phyloP scores from a whole-genome alignment of 257 asterid genomes.

The Solanum microdontum region DNA sequence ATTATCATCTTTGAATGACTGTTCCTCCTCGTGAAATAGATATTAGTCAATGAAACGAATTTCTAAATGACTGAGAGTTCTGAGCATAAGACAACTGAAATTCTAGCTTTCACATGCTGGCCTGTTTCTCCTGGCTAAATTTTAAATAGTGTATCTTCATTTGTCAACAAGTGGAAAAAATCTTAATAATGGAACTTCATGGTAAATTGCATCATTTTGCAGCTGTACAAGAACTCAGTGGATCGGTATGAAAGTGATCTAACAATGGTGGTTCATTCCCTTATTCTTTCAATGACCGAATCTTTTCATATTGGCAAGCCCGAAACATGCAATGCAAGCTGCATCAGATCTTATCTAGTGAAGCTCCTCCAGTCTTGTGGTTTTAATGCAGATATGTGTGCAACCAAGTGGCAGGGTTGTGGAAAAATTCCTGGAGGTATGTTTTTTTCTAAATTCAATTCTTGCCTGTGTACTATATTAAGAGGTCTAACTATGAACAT shows the following conservation, averaged over 20 bases:
- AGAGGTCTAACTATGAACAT: background rate
- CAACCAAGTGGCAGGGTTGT: constrained; percentile 29
- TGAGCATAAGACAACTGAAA: background rate
- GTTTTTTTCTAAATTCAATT: background rate
- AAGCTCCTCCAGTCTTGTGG: constrained; percentile 35
- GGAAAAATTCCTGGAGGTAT: constrained; percentile 45
- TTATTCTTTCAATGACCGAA: constrained; percentile 26
- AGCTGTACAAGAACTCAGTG: constrained; percentile 20
- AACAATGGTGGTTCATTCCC: constrained; percentile 28
- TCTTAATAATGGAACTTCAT: background rate
- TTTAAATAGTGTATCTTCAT: background rate
- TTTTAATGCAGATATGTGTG: constrained; percentile 36
- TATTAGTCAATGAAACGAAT: background rate
- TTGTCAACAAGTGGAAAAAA: background rate
- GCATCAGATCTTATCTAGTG: constrained; percentile 31
- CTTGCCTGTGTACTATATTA: background rate
- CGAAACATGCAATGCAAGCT: constrained; percentile 26
- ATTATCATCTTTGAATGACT: background rate
- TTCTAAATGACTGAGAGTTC: background rate
- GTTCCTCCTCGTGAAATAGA: background rate
- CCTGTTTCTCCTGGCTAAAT: background rate
- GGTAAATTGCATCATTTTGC: constrained; percentile 2
- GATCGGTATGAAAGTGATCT: constrained; percentile 31
- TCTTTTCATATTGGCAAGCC: constrained; percentile 12
- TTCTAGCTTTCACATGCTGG: background rate